Evolutionary conservation across 441 rosid genomes (phyloP), one percentile per base, ranked within the genome.

Genomic region (Manihot esculenta): DNA sequence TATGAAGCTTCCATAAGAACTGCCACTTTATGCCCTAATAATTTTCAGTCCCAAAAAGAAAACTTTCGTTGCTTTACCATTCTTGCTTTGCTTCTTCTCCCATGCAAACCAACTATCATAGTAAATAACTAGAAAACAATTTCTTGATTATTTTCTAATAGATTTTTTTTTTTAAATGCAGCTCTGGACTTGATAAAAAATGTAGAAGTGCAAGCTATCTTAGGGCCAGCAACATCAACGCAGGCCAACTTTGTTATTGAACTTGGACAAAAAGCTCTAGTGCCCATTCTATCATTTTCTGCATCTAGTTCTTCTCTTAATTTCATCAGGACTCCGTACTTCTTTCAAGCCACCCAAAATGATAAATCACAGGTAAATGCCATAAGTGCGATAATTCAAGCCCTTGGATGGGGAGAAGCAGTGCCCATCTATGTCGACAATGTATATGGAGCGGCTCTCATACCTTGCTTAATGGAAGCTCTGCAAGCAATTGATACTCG

Each of bases 261-360:
- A 8, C 80, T 89, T 0, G 83, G 89, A 35, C 51, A 77, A 50
- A 81, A 85, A 72, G 71, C 90, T 26, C 79, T 60, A 0, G 92
- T 89, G 13, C 94, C 94, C 13, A 38, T 92, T 55, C 35, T 92
- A 18, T 80, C 97, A 3, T 89, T 80, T 63, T 83, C 94, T 1
- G 94, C 90, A 12, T 75, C 91, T 10, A 87, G 86, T 70, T 86
- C 91, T 18, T 76, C 75, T 38, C 87, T 85, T 2, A 49, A 72
- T 50, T 81, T 90, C 9, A 51, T 63, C 7, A 56, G 76, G 18
- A 85, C 80, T 70, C 77, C 87, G 1, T 90, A 79, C 76, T 92
- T 88, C 64, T 79, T 90, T 49, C 81, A 79, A 56, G 87, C 89
- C 0, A 73, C 90, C 0, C 79, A 66, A 23, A 81, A 74, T 3